Evolutionary conservation across 2,329 filamentous ascomycete genomes (phyloP).

Genomic region (Colletotrichum sp.): DNA sequence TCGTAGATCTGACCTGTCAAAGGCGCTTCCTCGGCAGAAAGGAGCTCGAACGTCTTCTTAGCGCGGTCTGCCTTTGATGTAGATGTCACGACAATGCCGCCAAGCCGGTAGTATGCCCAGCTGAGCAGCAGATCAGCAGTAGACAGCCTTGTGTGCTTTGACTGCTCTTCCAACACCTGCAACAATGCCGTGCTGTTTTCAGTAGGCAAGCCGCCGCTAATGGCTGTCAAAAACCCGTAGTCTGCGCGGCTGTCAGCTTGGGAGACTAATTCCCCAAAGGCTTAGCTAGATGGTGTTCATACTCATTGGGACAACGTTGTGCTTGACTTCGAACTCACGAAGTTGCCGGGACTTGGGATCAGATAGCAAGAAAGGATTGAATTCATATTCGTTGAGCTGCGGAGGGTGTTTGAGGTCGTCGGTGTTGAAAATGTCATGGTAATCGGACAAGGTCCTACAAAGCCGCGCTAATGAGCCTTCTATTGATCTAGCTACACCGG

Average conservation of each 20-base stretch:
- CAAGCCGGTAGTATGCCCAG: background rate
- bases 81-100: background rate
- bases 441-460: background rate
- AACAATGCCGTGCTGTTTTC: background rate
- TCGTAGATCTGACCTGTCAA: background rate
- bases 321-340: background rate
- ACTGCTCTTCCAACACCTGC: background rate
- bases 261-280: background rate
- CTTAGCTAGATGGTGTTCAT: background rate
- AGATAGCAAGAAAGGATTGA: background rate
- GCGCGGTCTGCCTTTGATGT: background rate
- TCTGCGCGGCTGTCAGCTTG: background rate
- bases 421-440: background rate
- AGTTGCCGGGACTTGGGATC: background rate
- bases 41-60: background rate
- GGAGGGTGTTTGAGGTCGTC: background rate
- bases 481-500: background rate
- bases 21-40: background rate
- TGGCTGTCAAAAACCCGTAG: background rate
- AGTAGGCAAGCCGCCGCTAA: background rate
- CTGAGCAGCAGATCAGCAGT: background rate
- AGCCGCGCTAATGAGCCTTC: background rate
- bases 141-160: background rate
- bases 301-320: background rate
- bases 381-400: background rate